Percentiles rank a stretch among this genome's conserved stretches.
Evolutionary conservation across 1,284 basidiomycete species (phyloP).

Genomic region (Ceratorhiza oryzae-sativae): DNA sequence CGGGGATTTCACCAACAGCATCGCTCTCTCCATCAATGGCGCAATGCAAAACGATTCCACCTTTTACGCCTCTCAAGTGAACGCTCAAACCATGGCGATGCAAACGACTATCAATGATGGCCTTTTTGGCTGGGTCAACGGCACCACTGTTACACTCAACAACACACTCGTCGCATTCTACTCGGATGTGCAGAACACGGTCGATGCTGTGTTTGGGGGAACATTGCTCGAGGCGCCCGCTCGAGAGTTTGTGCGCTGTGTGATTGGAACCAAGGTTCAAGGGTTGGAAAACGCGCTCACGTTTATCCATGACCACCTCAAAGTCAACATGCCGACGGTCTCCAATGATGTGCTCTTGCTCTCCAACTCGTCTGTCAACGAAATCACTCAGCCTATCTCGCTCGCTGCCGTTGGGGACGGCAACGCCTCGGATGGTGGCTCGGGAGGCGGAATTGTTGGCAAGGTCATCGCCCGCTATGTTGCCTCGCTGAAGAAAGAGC

Average conservation of each 20-base stretch:
- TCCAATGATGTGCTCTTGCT: slow-evolving; percentile 78
- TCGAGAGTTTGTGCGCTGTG: slow-evolving; percentile 87
- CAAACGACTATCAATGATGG: slow-evolving; percentile 84
- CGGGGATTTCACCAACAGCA: slow-evolving; percentile 70
- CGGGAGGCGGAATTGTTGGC: slow-evolving; percentile 68
- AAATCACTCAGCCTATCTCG: slow-evolving; percentile 79
- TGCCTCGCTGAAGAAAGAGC: slow-evolving; percentile 75
- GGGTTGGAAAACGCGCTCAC: slow-evolving; percentile 88
- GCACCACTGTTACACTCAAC: slow-evolving; percentile 89
- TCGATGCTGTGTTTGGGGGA: slow-evolving; percentile 77
- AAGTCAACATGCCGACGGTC: slow-evolving; percentile 77
- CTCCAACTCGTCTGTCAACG: slow-evolving; percentile 70
- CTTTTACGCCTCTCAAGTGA: slow-evolving; percentile 78
- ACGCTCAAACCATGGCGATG: slow-evolving; percentile 69
- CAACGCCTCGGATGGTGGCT: slow-evolving; percentile 54
- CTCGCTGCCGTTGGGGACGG: slow-evolving; percentile 76
- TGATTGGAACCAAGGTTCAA: slow-evolving; percentile 88
- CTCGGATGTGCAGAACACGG: slow-evolving; percentile 70
- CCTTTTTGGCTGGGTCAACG: slow-evolving; percentile 93
- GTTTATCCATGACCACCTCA: slow-evolving; percentile 88
- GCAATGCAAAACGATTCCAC: slow-evolving; percentile 82
- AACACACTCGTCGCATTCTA: slow-evolving; percentile 77
- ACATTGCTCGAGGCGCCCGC: slow-evolving; percentile 82
- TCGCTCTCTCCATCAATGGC: slow-evolving; percentile 78
- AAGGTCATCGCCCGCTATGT: slow-evolving; percentile 77